Percentiles rank a stretch among this genome's conserved stretches.
phyloP scores from a whole-genome alignment of 2,329 filamentous ascomycete species.

The Fusarium tuaranense region DNA sequence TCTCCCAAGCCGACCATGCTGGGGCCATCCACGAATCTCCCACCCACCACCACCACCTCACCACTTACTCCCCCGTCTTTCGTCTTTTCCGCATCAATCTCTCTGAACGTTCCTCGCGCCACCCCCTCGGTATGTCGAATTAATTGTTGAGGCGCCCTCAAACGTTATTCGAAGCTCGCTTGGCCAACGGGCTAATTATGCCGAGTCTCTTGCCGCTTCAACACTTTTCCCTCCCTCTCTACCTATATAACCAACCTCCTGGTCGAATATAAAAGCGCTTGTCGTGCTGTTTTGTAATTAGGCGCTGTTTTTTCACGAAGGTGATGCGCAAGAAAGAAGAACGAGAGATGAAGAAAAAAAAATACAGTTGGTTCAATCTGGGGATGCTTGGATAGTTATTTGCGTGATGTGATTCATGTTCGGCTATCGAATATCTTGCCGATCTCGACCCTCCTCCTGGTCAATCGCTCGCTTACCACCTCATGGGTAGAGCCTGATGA shows the following conservation, averaged over 20 bases:
- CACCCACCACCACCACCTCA: background rate
- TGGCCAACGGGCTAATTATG: slow-evolving; percentile 18
- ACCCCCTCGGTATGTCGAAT: slow-evolving; percentile 19
- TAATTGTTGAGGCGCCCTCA: slow-evolving; percentile 18
- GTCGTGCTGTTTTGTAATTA: slow-evolving; percentile 45
- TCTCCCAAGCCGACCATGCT: slow-evolving; percentile 23
- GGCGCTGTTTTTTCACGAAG: slow-evolving; percentile 37
- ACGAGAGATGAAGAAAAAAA: slow-evolving; percentile 27
- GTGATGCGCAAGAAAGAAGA: slow-evolving; percentile 35
- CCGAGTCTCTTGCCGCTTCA: slow-evolving; percentile 8
- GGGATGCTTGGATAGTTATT: slow-evolving; percentile 10
- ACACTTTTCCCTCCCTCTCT: slow-evolving; percentile 5
- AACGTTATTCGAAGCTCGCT: slow-evolving; percentile 22
- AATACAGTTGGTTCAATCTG: slow-evolving; percentile 37
- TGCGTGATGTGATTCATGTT: slow-evolving; percentile 27
- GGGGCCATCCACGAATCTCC: slow-evolving; percentile 16
- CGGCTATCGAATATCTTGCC: slow-evolving; percentile 29
- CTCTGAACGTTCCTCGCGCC: slow-evolving; percentile 14
- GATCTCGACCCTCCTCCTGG: slow-evolving; percentile 16
- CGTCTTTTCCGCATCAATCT: slow-evolving; percentile 12
- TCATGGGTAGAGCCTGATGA: slow-evolving; percentile 3
- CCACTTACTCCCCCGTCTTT: slow-evolving; percentile 2
- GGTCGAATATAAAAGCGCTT: slow-evolving; percentile 44
- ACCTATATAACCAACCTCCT: slow-evolving; percentile 11
- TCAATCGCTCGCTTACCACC: slow-evolving; percentile 27